Conservation (phyloP, 176 grass and related monocot genomes). For the Zizania latifolia region DNA sequence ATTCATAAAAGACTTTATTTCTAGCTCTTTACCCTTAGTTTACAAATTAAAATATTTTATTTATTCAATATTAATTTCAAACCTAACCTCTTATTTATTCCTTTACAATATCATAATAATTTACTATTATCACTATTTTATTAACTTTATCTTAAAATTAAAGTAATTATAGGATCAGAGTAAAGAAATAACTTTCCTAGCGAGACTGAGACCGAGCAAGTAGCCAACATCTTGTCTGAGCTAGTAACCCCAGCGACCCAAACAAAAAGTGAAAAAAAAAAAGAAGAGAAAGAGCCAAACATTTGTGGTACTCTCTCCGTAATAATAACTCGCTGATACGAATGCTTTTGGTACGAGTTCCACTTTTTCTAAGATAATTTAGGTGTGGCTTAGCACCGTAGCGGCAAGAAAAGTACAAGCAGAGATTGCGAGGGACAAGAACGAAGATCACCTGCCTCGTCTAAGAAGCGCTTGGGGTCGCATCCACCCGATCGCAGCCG, state of each 20-base stretch:
- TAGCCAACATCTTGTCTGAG: no score
- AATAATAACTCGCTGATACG: neutral
- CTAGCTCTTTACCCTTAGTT: no score
- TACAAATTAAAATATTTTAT: no score
- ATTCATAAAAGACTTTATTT: no score
- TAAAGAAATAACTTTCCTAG: no score
- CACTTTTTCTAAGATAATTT: neutral
- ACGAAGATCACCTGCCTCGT: neutral
- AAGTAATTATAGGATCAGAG: no score
- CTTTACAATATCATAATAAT: no score
- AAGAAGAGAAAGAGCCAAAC: neutral
- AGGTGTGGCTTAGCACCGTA: neutral
- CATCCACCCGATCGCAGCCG: neutral
- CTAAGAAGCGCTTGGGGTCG: neutral
- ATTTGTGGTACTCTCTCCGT: neutral
- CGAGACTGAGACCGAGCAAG: no score
- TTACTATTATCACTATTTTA: no score
- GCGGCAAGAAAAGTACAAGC: neutral
- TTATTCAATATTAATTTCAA: no score
- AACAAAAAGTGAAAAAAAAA: neutral
- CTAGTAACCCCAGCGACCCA: slow-evolving; percentile 17
- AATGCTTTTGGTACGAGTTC: neutral
- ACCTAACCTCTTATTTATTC: no score
- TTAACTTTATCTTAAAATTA: no score
- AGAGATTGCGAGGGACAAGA: neutral